phyloP scores from a whole-genome alignment of 2,329 filamentous ascomycete genomes.

The Alternaria novae-zelandiae region DNA sequence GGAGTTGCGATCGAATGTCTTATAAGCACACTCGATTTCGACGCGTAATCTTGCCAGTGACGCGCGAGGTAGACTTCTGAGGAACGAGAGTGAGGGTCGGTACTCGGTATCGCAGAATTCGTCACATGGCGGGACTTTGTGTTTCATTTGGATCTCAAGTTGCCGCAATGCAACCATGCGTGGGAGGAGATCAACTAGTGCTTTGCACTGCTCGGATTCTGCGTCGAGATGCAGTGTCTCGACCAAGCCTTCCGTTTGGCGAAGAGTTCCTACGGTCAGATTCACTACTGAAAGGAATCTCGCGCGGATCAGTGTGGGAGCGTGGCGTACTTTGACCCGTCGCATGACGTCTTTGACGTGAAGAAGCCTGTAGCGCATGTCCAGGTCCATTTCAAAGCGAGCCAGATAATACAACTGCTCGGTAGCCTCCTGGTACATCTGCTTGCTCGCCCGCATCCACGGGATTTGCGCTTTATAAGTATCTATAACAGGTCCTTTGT shows the following conservation, averaged over 20 bases:
- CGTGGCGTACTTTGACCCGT: too few relatives aligned
- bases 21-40: not conserved
- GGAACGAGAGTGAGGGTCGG: not conserved
- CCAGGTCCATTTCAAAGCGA: not conserved
- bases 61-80: not conserved
- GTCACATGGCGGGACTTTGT: not conserved
- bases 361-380: not conserved
- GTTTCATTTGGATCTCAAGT: not conserved
- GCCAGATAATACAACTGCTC: not conserved
- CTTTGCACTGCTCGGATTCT: not conserved
- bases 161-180: not conserved
- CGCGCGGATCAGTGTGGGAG: too few relatives aligned
- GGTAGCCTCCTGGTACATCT: not conserved
- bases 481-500: too few relatives aligned
- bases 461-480: accelerated
- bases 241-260: too few relatives aligned
- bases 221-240: too few relatives aligned
- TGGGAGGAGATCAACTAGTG: not conserved
- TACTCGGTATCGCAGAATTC: too few relatives aligned
- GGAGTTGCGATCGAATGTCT: too few relatives aligned
- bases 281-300: too few relatives aligned
- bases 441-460: not conserved
- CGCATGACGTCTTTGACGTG: not conserved
- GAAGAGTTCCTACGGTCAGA: too few relatives aligned
- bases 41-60: not conserved